Percentiles rank a stretch among this genome's conserved stretches.
phyloP scores from a whole-genome alignment of 2,329 filamentous ascomycete species.

The Sporothrix sp. region DNA sequence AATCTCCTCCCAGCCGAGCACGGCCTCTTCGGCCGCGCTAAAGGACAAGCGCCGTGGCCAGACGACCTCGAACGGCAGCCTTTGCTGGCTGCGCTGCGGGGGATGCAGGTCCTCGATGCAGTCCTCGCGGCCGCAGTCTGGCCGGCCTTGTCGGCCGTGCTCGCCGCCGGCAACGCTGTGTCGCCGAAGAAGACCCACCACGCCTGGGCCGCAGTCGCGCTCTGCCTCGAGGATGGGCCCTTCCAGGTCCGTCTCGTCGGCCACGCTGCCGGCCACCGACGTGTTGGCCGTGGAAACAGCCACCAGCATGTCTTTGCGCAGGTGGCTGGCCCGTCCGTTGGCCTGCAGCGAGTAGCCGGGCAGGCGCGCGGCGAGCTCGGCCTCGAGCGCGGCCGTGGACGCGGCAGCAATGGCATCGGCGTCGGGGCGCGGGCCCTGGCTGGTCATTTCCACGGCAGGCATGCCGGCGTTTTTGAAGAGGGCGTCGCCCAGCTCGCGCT shows the following conservation, averaged over 20 bases:
- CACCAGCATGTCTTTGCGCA: constrained; percentile 31
- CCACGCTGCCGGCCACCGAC: constrained; percentile 49
- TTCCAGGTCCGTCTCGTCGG: constrained; percentile 50
- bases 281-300: constrained; percentile 33
- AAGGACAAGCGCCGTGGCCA: constrained; percentile 69
- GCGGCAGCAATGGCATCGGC: constrained; percentile 13
- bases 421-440: background rate
- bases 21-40: constrained; percentile 63
- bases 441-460: background rate
- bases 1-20: constrained; percentile 56
- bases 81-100: no score
- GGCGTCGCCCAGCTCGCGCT: constrained; percentile 2
- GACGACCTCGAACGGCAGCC: constrained; percentile 21
- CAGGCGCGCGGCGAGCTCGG: background rate
- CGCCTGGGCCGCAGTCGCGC: constrained; percentile 27
- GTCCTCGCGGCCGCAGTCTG: no score
- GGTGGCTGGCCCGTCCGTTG: constrained; percentile 28
- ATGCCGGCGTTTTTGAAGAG: background rate
- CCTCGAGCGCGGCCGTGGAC: constrained; percentile 3
- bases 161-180: constrained; percentile 40
- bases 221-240: constrained; percentile 42
- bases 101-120: no score
- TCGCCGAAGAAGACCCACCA: constrained; percentile 49
- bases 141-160: background rate
- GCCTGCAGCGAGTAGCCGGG: background rate